A percentile compares a stretch with the other conserved stretches of the same genome.
These are phyloP conservation scores for Sporisorium reilianum DNA, from an alignment of 1,284 basidiomycete species.

Conservation along the genomic window DNA sequence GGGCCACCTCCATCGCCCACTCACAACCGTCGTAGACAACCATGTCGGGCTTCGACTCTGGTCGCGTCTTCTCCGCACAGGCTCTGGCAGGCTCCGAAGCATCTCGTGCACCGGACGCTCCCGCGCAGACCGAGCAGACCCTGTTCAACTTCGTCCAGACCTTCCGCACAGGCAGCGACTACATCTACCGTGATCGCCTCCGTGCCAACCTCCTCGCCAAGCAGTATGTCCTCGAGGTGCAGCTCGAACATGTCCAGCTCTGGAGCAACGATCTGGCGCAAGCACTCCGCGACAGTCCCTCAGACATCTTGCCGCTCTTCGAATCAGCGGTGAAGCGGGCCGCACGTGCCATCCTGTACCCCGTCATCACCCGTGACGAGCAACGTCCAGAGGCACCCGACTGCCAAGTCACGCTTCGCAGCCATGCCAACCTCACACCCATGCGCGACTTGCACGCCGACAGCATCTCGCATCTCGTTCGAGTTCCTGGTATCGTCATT, in stretches of 20 bases:
- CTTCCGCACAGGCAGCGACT: constrained; percentile 67
- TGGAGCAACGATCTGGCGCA: constrained; percentile 95
- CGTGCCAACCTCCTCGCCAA: constrained; percentile 89
- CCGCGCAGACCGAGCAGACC: constrained; percentile 64
- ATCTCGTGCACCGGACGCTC: constrained; percentile 65
- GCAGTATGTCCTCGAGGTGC: constrained; percentile 90
- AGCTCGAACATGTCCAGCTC: constrained; percentile 87
- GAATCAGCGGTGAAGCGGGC: constrained; percentile 65
- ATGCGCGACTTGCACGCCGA: constrained; percentile 87
- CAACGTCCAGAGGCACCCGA: constrained; percentile 73
- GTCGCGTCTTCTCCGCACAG: constrained; percentile 65
- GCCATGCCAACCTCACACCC: constrained; percentile 85
- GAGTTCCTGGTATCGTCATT: constrained; percentile 97
- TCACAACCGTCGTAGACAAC: not conserved
- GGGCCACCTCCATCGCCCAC: too few species aligned
- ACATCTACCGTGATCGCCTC: constrained; percentile 81
- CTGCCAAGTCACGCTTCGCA: constrained; percentile 89
- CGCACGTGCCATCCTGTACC: constrained; percentile 65
- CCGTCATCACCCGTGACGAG: constrained; percentile 54
- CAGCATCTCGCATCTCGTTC: constrained; percentile 93
- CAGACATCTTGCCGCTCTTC: constrained; percentile 84
- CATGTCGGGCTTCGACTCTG: constrained; percentile 69
- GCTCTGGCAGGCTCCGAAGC: constrained; percentile 60
- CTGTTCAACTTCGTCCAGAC: constrained; percentile 68
- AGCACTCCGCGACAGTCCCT: constrained; percentile 86